Base-by-base conservation (phyloP, 179 eudicot species). In the Vitellaria paradoxa region DNA sequence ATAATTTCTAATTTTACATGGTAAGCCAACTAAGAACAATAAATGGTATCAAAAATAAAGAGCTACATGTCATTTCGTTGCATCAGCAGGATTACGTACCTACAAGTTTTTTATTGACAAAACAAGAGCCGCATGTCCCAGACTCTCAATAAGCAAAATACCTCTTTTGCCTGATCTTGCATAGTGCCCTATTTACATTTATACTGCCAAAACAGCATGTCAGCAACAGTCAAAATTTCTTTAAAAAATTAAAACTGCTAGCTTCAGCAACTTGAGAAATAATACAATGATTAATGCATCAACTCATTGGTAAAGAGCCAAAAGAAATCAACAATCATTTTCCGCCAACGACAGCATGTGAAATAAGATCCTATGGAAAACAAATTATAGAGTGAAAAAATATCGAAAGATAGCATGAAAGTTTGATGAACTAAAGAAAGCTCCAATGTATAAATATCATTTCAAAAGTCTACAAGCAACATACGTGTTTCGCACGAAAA, bases 91-190 rank as follows among this genome's bases (percentile, higher is more conserved):
- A 30, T 74, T 59, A 65, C 80, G 68, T 72, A 85, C 90, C 90
- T 61, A 83, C 80, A 63, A 72, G 77, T 80, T 71, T 77, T 75
- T 87, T 83, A 77, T 87, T 87, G 17, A 87, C 81, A 73, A 87
- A 74, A 85, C 85, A 50, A 87, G 83, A 74, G 86, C 90, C 14
- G 88, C 90, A 77, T 87, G 90, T 24, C 90, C 90, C 81, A 87
- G 76, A 79, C 90, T 87, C 45, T 65, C 77, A 68, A 87, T 74
- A 45, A 76, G 61, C 60, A 87, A 60, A 65, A 46, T 26, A 71
- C 78, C 66, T 81, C 82, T 50, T 78, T 66, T 77, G 79, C 76
- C 70, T 70, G 74, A 56, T 60, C 76, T 9, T 66, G 55, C 76
- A 68, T 55, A 30, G 23, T 57, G 24, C 76, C 66, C 52, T 65